Base-by-base conservation (phyloP, 345 rosid species). In the Murraya paniculata region DNA sequence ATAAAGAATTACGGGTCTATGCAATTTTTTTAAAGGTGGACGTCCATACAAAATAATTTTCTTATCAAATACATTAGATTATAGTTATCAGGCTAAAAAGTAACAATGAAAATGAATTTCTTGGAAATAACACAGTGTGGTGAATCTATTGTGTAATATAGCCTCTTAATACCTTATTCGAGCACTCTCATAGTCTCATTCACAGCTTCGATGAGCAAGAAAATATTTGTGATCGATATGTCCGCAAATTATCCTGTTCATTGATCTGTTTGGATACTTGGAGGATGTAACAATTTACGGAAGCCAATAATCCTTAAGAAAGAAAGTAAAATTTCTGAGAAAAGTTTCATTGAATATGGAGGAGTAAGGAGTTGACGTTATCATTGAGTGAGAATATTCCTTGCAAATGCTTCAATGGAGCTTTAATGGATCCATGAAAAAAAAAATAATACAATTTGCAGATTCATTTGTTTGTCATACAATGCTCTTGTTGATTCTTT, bases 121-220 rank as follows among this genome's bases (percentile, higher is more conserved):
- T 22, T 60, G 28, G 6, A 5, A 48, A 59, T 19, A 13, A 9
- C 87, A 92, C 93, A 70, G 89, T 61, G 87, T 93, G 83, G 87
- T 81, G 84, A 87, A 76, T 77, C 73, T 93, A 31, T 13, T 89
- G 79, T 75, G 88, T 75, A 91, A 86, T n/a, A 72, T 89, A 79
- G 77, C 83, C 93, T 72, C 66, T 91, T 4, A 89, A 82, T 85
- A 81, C 69, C 69, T 77, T 93, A 64, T 82, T 89, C 61, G 90
- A 80, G 80, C 93, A 89, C 45, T 91, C 95, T 71, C n/a, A n/a
- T n/a, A n/a, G n/a, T n/a, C n/a, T n/a, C 92, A 87, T 82, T 89
- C 91, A 61, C 65, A 27, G 16, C 65, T 61, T 61, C 35, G 65
- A 27, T 61, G 35, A 61, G 22, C 30, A 61, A 27, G 65, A 61